Percentiles rank a stretch among this genome's conserved stretches.
These are phyloP conservation scores for Podospora comata DNA, from an alignment of 495 filamentous ascomycete genomes.

Conservation along the genomic window DNA sequence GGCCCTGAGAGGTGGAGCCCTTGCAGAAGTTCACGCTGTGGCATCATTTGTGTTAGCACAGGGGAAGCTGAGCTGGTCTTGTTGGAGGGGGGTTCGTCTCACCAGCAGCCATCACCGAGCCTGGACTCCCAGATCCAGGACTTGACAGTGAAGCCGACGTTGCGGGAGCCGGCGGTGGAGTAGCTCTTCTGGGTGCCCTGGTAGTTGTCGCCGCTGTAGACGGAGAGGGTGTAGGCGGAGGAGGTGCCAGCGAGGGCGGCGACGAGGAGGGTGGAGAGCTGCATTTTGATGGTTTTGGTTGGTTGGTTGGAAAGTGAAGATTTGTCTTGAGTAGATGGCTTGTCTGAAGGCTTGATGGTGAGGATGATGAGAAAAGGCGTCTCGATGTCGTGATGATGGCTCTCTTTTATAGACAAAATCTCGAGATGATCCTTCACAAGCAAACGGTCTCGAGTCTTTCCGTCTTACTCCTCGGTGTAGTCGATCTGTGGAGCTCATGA, in stretches of 20 bases:
- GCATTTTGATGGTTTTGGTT: constrained; percentile 2
- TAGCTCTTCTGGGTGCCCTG: constrained; percentile 8
- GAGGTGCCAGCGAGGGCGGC: constrained; percentile 2
- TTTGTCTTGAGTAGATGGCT: neutral
- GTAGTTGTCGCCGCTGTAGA: constrained; percentile 9
- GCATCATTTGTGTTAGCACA: too few species aligned
- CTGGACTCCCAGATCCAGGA: constrained; percentile 3
- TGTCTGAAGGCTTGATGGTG: constrained; percentile 1
- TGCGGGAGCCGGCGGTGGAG: constrained; percentile 2
- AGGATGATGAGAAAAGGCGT: neutral
- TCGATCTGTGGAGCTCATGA: constrained; percentile 4
- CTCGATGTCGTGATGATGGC: constrained; percentile 2
- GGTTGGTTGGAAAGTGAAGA: neutral
- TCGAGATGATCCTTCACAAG: neutral
- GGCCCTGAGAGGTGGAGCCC: constrained; percentile 6
- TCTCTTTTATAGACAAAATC: constrained; percentile 4
- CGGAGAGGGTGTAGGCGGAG: constrained; percentile 1
- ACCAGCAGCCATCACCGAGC: constrained; percentile 7
- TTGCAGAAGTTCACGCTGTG: constrained; percentile 6
- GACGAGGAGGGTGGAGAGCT: constrained; percentile 6
- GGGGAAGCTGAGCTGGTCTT: too few species aligned
- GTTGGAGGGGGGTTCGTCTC: too few species aligned
- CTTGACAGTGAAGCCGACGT: constrained; percentile 6
- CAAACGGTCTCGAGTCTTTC: neutral
- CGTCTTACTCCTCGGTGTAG: constrained; percentile 1